phyloP scores from a whole-genome alignment of 768 basidiomycete genomes.

The Hygrocybe coccinea region DNA sequence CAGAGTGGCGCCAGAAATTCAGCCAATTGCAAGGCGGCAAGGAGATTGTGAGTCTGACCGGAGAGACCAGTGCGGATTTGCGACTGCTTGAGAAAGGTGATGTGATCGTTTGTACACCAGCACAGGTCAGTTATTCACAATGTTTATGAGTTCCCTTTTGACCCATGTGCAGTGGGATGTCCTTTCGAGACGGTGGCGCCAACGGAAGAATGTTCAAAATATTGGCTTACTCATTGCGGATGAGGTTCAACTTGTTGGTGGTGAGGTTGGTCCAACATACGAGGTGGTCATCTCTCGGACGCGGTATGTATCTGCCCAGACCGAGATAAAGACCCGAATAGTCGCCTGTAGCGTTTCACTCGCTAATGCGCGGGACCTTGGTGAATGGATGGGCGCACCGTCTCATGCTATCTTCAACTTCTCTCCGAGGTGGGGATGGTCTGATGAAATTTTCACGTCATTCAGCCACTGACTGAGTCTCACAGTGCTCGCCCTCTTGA shows the following conservation, averaged over 20 bases:
- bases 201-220: constrained; percentile 92
- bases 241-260: constrained; percentile 91
- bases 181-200: constrained; percentile 90
- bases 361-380: constrained; percentile 91
- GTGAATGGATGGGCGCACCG: constrained; percentile 96
- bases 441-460: background rate
- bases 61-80: constrained; percentile 89
- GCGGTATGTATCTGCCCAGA: constrained; percentile 93
- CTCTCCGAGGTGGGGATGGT: constrained; percentile 64
- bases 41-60: constrained; percentile 89
- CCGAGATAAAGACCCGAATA: constrained; percentile 86
- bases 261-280: constrained; percentile 93
- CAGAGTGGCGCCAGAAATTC: constrained; percentile 88
- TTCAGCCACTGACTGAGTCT: constrained; percentile 5
- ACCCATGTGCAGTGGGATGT: constrained; percentile 89
- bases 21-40: constrained; percentile 81
- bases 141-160: too few relatives aligned
- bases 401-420: constrained; percentile 98
- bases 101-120: constrained; percentile 90
- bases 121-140: constrained; percentile 52
- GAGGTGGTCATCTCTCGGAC: constrained; percentile 95
- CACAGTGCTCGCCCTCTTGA: constrained; percentile 89
- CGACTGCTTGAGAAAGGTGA: constrained; percentile 87
- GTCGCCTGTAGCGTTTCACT: constrained; percentile 94
- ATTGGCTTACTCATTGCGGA: constrained; percentile 92